Evolutionary conservation across 108 stramenopile species (phyloP).

Genomic region (Pseudonitzschia delicatissima): DNA sequence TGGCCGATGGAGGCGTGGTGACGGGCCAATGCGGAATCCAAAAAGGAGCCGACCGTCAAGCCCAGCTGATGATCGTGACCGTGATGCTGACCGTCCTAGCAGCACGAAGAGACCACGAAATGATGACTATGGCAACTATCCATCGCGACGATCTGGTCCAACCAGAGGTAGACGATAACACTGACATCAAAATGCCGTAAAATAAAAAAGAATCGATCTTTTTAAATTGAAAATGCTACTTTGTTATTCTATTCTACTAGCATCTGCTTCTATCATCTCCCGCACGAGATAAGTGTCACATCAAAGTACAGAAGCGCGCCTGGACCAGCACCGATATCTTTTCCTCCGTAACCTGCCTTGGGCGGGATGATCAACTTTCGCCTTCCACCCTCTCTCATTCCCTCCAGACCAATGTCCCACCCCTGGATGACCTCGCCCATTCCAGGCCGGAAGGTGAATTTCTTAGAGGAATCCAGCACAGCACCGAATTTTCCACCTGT

Average conservation of each 20-base stretch:
- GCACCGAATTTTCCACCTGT: constrained; percentile 35
- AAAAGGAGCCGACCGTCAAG: constrained; percentile 1
- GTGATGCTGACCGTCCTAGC: constrained; percentile 2
- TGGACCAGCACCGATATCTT: constrained; percentile 59
- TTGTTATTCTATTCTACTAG: background rate
- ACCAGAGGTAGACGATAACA: background rate
- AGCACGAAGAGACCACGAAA: constrained; percentile 5
- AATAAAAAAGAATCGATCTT: too few species aligned
- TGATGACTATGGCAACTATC: background rate
- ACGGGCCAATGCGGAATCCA: background rate
- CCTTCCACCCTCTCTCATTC: constrained; percentile 80
- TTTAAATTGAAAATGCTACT: too few species aligned
- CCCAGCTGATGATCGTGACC: background rate
- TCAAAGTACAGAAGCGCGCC: constrained; percentile 61
- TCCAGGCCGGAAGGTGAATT: constrained; percentile 55
- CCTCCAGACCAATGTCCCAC: constrained; percentile 74
- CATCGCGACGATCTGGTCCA: background rate
- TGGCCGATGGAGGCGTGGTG: background rate
- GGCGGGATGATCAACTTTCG: constrained; percentile 75
- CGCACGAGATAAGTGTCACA: too few species aligned
- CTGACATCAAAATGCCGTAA: too few species aligned
- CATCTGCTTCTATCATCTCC: too few species aligned
- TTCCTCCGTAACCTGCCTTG: constrained; percentile 65
- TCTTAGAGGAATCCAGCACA: constrained; percentile 48
- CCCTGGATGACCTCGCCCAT: constrained; percentile 73